Conservation (phyloP, 257 asterid genomes). For the Paulownia fortunei region DNA sequence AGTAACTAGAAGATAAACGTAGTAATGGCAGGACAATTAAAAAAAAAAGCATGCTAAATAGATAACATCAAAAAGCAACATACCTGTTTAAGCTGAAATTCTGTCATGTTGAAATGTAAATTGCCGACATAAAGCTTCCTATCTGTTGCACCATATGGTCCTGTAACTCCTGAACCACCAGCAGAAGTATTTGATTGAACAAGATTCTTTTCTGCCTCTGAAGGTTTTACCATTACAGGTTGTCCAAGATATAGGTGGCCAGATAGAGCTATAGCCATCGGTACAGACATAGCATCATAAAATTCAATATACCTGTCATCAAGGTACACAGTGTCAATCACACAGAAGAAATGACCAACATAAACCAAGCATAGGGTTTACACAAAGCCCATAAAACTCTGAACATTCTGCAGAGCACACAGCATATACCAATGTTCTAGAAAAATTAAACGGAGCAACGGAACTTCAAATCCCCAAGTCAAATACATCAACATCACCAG, state of each 20-base stretch:
- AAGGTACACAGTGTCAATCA: slow-evolving; percentile 15
- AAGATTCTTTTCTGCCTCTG: slow-evolving; percentile 99
- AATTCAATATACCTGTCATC: slow-evolving; percentile 89
- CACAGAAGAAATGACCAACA: slow-evolving; percentile 1
- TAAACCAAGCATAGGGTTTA: not conserved
- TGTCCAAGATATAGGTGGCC: slow-evolving; percentile 96
- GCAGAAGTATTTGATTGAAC: slow-evolving; percentile 83
- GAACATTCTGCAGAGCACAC: not conserved
- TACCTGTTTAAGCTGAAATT: slow-evolving; percentile 94
- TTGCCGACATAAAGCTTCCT: slow-evolving; percentile 95
- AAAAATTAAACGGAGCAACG: not conserved
- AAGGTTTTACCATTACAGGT: slow-evolving; percentile 98
- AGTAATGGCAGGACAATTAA: not conserved
- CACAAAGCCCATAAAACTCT: not conserved
- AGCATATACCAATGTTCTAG: not conserved
- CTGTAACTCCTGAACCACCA: slow-evolving; percentile 75
- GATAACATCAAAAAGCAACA: slow-evolving; percentile 6
- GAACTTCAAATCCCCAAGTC: not conserved
- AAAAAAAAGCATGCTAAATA: slow-evolving; percentile 15
- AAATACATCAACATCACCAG: not conserved
- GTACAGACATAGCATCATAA: slow-evolving; percentile 96
- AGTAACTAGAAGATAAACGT: not conserved
- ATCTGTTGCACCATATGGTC: slow-evolving; percentile 93
- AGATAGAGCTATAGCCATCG: slow-evolving; percentile 95
- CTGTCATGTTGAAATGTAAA: slow-evolving; percentile 95